Evolutionary conservation across 306 rosid species (phyloP), one percentile per base, ranked within the genome.

Genomic region (Malus sieversii): DNA sequence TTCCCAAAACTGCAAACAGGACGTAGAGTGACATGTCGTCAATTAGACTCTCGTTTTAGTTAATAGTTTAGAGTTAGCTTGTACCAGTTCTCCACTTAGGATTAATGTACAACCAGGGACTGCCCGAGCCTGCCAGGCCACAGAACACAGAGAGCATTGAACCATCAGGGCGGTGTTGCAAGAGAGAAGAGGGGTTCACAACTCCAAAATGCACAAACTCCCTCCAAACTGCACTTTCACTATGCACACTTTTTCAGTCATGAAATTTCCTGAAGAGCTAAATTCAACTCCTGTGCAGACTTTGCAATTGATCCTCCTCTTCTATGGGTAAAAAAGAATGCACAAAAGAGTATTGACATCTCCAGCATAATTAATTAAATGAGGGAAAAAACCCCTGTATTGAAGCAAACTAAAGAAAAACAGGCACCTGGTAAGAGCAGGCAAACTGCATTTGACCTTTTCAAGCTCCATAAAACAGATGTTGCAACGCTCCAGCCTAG

Each of bases 401-500:
- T 52, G 10, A 53, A 71, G 23, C 30, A 48, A 68, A 73, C 68
- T 11, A 46, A 73, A 79, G 64, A 33, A 30, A 65, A 66, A 35
- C 1, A 10, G 46, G 73, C 80, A 92, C 99, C 99, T 92, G 59
- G 83, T 77, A 67, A 95, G 88, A 74, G 88, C 83, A 51, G 92
- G 89, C 71, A 95, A 73, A 80, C 85, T 70, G 76, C 80, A 72
- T 83, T 90, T 90, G 59, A 92, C 92, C 80, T 92, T 92, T 84
- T 95, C 97, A 67, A 95, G 97, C 89, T 95, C 99, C 75, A 89
- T 53, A 84, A 86, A 95, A 90, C 99, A 95, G 51, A 81, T 68
- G 82, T 92, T 95, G 87, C 97, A 95, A 19, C 99, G 97, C 80
- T 90, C 99, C 86, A 95, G 84, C 87, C 99, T 95, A 72, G 45